phyloP scores from a whole-genome alignment of 177 flowering plant species.

The Telopea speciosissima region DNA sequence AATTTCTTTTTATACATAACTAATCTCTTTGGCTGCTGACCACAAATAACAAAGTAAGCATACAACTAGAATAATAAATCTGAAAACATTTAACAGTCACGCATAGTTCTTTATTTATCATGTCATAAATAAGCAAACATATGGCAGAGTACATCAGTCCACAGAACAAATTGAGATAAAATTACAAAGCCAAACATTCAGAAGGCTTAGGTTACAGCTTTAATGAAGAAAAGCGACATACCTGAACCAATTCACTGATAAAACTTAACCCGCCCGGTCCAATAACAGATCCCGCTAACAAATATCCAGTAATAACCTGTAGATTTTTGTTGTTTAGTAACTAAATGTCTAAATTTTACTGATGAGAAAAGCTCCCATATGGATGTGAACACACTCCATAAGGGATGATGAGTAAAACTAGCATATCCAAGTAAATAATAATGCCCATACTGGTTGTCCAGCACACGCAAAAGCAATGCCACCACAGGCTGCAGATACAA shows the following conservation, averaged over 20 bases:
- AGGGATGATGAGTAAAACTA: not conserved
- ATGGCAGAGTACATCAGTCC: too few species aligned
- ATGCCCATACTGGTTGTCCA: constrained; percentile 79
- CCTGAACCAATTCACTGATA: constrained; percentile 97
- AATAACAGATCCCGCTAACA: constrained; percentile 92
- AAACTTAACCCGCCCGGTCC: constrained; percentile 93
- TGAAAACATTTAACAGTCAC: too few species aligned
- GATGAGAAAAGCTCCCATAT: not conserved
- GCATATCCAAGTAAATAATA: not conserved
- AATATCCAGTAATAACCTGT: constrained; percentile 95
- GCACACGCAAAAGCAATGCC: constrained; percentile 97
- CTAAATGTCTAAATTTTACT: not conserved
- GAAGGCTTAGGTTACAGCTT: not conserved
- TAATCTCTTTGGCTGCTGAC: too few species aligned
- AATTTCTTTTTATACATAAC: too few species aligned
- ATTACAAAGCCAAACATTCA: not conserved
- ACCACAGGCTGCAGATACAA: constrained; percentile 95
- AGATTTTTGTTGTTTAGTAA: not conserved
- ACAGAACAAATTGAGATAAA: not conserved
- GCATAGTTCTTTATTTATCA: too few species aligned
- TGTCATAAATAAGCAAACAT: too few species aligned
- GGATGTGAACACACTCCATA: not conserved
- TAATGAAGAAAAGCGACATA: constrained; percentile 26
- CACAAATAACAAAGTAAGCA: too few species aligned
- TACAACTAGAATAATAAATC: not conserved